Evolutionary conservation across 108 stramenopile species (phyloP), one percentile per base, ranked within the genome.

Genomic region (Fragilaria crotonensis): DNA sequence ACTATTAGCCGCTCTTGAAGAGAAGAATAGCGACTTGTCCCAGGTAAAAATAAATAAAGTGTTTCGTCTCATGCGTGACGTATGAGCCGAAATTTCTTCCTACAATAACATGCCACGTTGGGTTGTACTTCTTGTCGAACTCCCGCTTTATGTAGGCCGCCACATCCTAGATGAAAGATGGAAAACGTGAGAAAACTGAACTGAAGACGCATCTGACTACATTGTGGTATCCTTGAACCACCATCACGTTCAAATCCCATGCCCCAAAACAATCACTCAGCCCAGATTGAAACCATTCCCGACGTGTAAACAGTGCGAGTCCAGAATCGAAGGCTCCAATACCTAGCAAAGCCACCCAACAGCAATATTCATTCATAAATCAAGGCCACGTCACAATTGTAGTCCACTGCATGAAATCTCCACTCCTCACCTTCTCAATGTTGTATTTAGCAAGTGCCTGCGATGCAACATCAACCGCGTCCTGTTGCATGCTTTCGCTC

Each of bases 31-130:
- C 99, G 47, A 98, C 95, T 76, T 99, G 99, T 0, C 97, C 97
- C 31, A 99, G 85, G 70, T 99, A 99, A 67, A 99, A 98, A 56
- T 99, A 99, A 66, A 99, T 99, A 78, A 99, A 99, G 80, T 98
- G 96, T 70, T 99, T 98, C 7, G 97, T 98, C 77, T 99, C 99
- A 69, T 83, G 81, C 36, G 81, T 83, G 20, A 78, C 77, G 52
- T 83, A 78, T 54, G 73, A 75, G 18, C 81, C 81, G 54, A 83
- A 83, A 64, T 83, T 83, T 52, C 81, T 48, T 52, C 81, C 81
- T 45, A 83, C 89, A 71, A 90, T 90, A 4, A 90, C 89, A 47
- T 90, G 89, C 98, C 99, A 99, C 31, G 97, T 99, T 27, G 99
- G 97, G 57, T 82, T 92, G 83, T 98, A 91, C 62, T 97, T 98